Conservation (phyloP, 441 rosid species). For the Mallotus repandus region DNA sequence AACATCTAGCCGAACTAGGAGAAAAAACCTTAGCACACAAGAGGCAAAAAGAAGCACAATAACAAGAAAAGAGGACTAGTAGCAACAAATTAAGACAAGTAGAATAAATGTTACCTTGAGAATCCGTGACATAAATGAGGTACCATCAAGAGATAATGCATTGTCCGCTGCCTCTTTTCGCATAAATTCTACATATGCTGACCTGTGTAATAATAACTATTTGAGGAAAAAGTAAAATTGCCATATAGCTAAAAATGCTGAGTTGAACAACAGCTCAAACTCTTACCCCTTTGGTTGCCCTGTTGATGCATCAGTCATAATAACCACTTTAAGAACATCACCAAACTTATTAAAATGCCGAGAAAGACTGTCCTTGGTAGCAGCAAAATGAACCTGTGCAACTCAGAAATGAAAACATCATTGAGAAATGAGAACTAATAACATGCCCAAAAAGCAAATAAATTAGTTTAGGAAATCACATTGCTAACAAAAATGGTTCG, state of each 20-base stretch:
- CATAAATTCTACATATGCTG: slow-evolving; percentile 77
- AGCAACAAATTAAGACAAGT: slow-evolving; percentile 1
- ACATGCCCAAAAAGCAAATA: not conserved
- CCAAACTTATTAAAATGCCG: slow-evolving; percentile 90
- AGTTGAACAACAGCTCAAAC: slow-evolving; percentile 8
- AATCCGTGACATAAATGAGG: slow-evolving; percentile 91
- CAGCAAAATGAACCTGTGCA: slow-evolving; percentile 91
- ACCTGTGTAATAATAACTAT: slow-evolving; percentile 42
- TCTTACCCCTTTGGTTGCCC: slow-evolving; percentile 89
- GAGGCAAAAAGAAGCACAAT: not conserved
- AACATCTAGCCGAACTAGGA: not conserved
- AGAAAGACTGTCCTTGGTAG: slow-evolving; percentile 89
- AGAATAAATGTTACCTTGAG: slow-evolving; percentile 60
- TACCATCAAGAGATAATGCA: slow-evolving; percentile 80
- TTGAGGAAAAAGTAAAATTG: not conserved
- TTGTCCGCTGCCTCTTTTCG: slow-evolving; percentile 85
- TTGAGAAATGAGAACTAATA: slow-evolving; percentile 20
- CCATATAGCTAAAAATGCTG: slow-evolving; percentile 16
- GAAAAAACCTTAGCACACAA: not conserved
- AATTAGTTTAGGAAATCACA: slow-evolving; percentile 42
- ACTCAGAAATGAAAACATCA: slow-evolving; percentile 22
- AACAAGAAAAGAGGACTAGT: not conserved
- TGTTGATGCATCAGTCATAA: slow-evolving; percentile 82
- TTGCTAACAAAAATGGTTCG: slow-evolving; percentile 90
- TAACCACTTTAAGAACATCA: slow-evolving; percentile 81